Evolutionary conservation across 2,329 filamentous ascomycete species (phyloP), one percentile per base, ranked within the genome.

Genomic region (Colletotrichum ledebouriae): DNA sequence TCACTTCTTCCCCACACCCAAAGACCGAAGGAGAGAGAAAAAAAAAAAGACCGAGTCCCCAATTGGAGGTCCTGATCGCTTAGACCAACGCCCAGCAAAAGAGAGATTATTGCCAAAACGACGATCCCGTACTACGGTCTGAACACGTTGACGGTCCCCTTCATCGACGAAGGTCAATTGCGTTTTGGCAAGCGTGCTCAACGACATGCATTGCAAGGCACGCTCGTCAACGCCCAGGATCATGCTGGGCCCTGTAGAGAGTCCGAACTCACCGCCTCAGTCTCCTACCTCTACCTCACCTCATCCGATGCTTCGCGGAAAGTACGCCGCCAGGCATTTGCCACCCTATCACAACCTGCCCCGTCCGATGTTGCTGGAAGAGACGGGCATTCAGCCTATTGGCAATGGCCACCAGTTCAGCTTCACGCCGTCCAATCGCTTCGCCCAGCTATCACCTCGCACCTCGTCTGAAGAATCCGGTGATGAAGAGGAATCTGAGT

Each of bases 251-350:
- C 75, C 74, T 65, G 76, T 78, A 12, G 62, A 71, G 71, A 78
- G 80, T 64, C 83, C 81, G 60, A 80, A 82, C 63, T 85, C 83
- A 73, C 83, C 83, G 70, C 83, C 83, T 46, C 81, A 82, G 57
- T 84, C 83, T 46, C 83, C 83, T 59, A 83, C 80, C 46, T 76
- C 78, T 41, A 60, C 73, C 58, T 78, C 78, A 62, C 78, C 79
- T 63, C 37, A 15, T 15, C 22, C 49, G 49, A 73, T 75, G 34
- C 74, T 77, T 49, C 78, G 77, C 72, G 78, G 78, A 67, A 75
- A 58, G 52, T 67, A 70, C 75, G 76, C 65, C 68, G 74, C 75
- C 50, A 74, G 74, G 13, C 75, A 75, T 70, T 72, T 77, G 73
- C 73, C 77, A 64, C 72, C 74, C 64, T 78, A 79, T 65, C 73